Evolutionary conservation across 1,284 basidiomycete species (phyloP), one percentile per base, ranked within the genome.

Genomic region (Laetiporus sulphureus): DNA sequence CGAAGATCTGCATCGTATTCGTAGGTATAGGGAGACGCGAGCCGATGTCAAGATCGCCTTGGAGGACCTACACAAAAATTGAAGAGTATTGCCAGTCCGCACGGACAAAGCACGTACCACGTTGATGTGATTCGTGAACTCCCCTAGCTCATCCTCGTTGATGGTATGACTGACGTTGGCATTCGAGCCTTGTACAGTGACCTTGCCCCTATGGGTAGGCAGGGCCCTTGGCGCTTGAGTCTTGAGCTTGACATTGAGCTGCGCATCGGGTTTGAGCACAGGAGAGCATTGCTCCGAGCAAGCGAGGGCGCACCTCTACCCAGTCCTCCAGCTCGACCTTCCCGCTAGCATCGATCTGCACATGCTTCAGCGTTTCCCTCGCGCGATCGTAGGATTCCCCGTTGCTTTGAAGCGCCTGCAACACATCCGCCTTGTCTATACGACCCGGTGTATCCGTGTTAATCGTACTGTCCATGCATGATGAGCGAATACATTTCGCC

Each of bases 71-170:
- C 5, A 15, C 12, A 3, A 22, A 45, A 16, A 7, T 32, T 16
- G 12, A 32, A 16, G 18, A 7, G n/a, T 32, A 11, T 6, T 32
- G 7, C 12, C 6, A 7, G 8, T 8, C 7, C 3, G 5, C 45
- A 16, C 18, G 12, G 43, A 38, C 29, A 15, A 20, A 23, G 51
- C 61, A 54, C 74, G 52, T 57, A 92, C 92, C 45, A 75, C 71
- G 63, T 99, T 99, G 68, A 99, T 98, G 66, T 99, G 95, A 60
- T 92, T 88, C 20, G 95, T 99, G 67, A 99, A 99, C 59, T 96
- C 94, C 32, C 79, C 73, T 44, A 91, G 77, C 63, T 99, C 95
- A 63, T 99, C 95, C 63, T 98, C 92, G 67, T 98, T 97, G 67
- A 99, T 90, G 32, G 95, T 96, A 69, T 99, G 95, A 65, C 90